A percentile compares a stretch with the other conserved stretches of the same genome.
Evolutionary conservation across 1,284 basidiomycete species (phyloP).

Genomic region (Ganoderma lucidum): DNA sequence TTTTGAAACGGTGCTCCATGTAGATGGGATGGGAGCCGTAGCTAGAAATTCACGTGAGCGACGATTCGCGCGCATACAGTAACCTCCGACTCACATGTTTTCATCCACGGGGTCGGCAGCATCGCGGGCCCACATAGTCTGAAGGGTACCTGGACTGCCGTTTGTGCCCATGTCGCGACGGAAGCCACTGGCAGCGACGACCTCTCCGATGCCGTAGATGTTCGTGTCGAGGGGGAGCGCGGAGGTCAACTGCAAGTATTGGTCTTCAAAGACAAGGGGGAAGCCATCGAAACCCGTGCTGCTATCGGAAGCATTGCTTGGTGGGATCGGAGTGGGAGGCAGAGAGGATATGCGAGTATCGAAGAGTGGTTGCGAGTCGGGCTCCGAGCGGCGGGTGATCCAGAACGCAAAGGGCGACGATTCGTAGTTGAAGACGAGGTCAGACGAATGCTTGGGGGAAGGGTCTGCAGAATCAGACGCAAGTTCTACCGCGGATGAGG

Average conservation of each 20-base stretch:
- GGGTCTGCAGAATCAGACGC: slow-evolving; percentile 45
- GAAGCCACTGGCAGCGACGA: slow-evolving; percentile 72
- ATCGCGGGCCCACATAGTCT: slow-evolving; percentile 78
- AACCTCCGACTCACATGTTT: slow-evolving; percentile 56
- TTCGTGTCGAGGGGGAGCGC: slow-evolving; percentile 71
- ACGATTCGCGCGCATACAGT: not conserved
- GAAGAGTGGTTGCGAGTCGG: slow-evolving; percentile 68
- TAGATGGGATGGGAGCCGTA: slow-evolving; percentile 81
- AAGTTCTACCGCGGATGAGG: slow-evolving; percentile 60
- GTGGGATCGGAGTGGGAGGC: slow-evolving; percentile 61
- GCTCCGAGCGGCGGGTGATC: slow-evolving; percentile 73
- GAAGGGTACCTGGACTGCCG: slow-evolving; percentile 64
- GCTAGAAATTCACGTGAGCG: slow-evolving; percentile 48
- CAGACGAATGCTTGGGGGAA: slow-evolving; percentile 50
- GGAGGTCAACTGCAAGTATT: slow-evolving; percentile 73
- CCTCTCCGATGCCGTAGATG: slow-evolving; percentile 83
- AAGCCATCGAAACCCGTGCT: slow-evolving; percentile 64
- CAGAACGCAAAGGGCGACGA: slow-evolving; percentile 78
- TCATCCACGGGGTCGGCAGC: slow-evolving; percentile 63
- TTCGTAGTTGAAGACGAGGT: slow-evolving; percentile 76
- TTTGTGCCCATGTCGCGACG: slow-evolving; percentile 66
- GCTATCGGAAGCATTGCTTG: slow-evolving; percentile 53
- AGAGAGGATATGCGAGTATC: slow-evolving; percentile 73
- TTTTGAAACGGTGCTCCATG: slow-evolving; percentile 66
- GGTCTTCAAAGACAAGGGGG: slow-evolving; percentile 79